Evolutionary conservation across 2,329 filamentous ascomycete species (phyloP).

Genomic region (Blastomyces silverae): DNA sequence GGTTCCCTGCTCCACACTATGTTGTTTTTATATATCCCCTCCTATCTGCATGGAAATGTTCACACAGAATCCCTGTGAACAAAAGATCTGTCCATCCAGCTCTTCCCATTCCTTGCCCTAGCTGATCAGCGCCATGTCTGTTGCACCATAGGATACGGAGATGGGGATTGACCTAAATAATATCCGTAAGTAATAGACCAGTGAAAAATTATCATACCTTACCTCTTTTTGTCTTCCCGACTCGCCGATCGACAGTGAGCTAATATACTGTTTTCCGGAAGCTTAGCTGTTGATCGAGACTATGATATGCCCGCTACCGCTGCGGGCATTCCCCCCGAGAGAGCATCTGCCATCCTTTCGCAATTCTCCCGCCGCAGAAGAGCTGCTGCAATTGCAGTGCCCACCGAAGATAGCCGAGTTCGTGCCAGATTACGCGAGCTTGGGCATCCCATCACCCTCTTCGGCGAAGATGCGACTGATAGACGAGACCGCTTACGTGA

Average conservation of each 20-base stretch:
- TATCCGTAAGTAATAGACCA: constrained; percentile 49
- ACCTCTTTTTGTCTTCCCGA: background rate
- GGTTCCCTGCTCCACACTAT: constrained; percentile 28
- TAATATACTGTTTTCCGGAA: constrained; percentile 13
- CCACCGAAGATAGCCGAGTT: constrained; percentile 86
- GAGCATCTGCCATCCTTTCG: constrained; percentile 73
- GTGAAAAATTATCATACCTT: background rate
- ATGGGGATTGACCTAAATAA: constrained; percentile 57
- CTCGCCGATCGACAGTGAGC: background rate
- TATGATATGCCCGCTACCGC: constrained; percentile 66
- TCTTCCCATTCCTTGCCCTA: constrained; percentile 10
- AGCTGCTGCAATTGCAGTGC: constrained; percentile 81
- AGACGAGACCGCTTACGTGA: constrained; percentile 79
- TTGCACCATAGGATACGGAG: constrained; percentile 46
- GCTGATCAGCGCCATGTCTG: constrained; percentile 29
- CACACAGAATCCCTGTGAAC: constrained; percentile 15
- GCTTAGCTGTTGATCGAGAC: constrained; percentile 64
- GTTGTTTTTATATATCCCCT: constrained; percentile 23
- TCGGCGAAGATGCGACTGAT: constrained; percentile 82
- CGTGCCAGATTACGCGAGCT: constrained; percentile 73
- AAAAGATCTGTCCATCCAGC: constrained; percentile 19
- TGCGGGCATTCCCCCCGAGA: constrained; percentile 66
- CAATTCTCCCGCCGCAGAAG: constrained; percentile 89
- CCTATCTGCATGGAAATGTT: constrained; percentile 16
- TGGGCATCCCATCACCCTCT: constrained; percentile 89